Percentiles rank a stretch among this genome's conserved stretches.
These are phyloP conservation scores for Rhododendron mucronatum DNA, from an alignment of 148 eudicot genomes.

Conservation along the genomic window DNA sequence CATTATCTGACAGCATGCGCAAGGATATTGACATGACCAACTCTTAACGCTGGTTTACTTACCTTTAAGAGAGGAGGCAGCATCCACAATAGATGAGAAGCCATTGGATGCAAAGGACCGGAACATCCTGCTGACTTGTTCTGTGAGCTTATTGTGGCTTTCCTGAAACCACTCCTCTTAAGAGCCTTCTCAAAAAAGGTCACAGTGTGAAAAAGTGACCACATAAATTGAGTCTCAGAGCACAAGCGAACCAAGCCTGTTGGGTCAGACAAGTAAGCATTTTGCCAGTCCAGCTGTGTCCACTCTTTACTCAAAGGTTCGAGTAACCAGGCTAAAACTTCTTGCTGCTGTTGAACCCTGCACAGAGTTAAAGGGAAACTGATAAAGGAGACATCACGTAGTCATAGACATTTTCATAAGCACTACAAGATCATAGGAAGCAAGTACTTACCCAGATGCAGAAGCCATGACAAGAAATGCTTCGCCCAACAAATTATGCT, in stretches of 20 bases:
- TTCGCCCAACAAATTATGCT: slow-evolving; percentile 94
- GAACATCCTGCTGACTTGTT: slow-evolving; percentile 33
- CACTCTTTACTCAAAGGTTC: slow-evolving; percentile 95
- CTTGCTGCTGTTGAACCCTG: slow-evolving; percentile 95
- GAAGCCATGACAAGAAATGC: slow-evolving; percentile 95
- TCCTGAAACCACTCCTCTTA: slow-evolving; percentile 79
- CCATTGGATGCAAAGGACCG: slow-evolving; percentile 67
- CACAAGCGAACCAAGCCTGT: slow-evolving; percentile 78
- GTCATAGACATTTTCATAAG: not conserved
- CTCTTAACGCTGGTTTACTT: slow-evolving; percentile 15
- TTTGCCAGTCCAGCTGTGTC: slow-evolving; percentile 90
- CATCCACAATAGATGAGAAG: slow-evolving; percentile 93
- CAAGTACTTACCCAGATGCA: slow-evolving; percentile 72
- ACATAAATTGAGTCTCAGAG: slow-evolving; percentile 74
- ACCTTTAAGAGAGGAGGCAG: slow-evolving; percentile 94
- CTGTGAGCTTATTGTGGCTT: slow-evolving; percentile 48
- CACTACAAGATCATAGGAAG: not conserved
- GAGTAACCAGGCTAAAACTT: slow-evolving; percentile 93
- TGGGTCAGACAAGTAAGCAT: slow-evolving; percentile 75
- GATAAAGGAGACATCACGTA: slow-evolving; percentile 3
- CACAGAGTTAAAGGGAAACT: slow-evolving; percentile 14
- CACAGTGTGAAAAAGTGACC: slow-evolving; percentile 92
- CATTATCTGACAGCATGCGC: not conserved
- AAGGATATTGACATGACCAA: slow-evolving; percentile 1
- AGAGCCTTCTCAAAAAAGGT: slow-evolving; percentile 98